Evolutionary conservation across 2,329 filamentous ascomycete species (phyloP).

Genomic region (Aspergillus hiratsukae): DNA sequence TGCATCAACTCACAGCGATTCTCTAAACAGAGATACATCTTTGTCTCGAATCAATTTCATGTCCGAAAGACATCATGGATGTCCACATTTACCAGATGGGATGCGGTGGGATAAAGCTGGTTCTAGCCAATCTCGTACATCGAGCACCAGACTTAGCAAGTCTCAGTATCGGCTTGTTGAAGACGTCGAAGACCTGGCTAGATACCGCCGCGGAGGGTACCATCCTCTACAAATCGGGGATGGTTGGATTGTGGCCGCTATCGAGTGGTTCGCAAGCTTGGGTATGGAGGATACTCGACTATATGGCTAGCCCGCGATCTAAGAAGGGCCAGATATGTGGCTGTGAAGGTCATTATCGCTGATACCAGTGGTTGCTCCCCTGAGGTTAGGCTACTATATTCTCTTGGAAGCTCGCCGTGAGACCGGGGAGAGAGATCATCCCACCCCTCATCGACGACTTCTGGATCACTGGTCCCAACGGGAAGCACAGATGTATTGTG

Average conservation of each 20-base stretch:
- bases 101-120: slow-evolving; percentile 1
- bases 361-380: slow-evolving; percentile 10
- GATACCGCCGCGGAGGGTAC: slow-evolving; percentile 6
- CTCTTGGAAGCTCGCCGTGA: slow-evolving; percentile 2
- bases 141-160: slow-evolving; percentile 6
- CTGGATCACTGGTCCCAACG: slow-evolving; percentile 18
- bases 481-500: slow-evolving; percentile 19
- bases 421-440: slow-evolving; percentile 11
- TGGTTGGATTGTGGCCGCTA: slow-evolving; percentile 9
- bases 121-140: slow-evolving; percentile 3
- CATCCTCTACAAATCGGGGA: slow-evolving; percentile 5
- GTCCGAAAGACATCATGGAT: slow-evolving; percentile 3
- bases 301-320: slow-evolving; percentile 33
- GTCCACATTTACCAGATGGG: not conserved
- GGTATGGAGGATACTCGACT: slow-evolving; percentile 24
- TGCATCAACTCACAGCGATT: not conserved
- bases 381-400: slow-evolving; percentile 10
- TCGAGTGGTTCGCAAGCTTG: slow-evolving; percentile 13
- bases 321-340: slow-evolving; percentile 22
- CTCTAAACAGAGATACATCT: not conserved
- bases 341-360: slow-evolving; percentile 32
- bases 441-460: slow-evolving; percentile 24
- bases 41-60: not conserved
- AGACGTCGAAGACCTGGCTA: slow-evolving; percentile 16
- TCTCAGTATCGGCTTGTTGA: slow-evolving; percentile 14